phyloP scores from a whole-genome alignment of 495 filamentous ascomycete species.

The Trichoderma virens region DNA sequence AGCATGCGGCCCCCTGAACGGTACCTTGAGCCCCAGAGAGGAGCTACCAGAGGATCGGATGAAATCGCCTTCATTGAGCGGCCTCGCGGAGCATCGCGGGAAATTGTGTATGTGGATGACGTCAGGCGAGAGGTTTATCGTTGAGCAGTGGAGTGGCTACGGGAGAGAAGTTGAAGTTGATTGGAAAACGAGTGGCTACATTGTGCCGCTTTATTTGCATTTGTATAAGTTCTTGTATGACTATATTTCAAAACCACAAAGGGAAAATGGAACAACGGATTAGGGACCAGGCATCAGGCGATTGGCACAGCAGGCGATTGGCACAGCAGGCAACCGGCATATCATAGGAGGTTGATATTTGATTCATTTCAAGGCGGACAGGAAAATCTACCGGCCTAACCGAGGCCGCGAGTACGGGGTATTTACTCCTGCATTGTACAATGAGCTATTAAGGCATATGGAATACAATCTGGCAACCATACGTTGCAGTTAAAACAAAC shows the following conservation, averaged over 20 bases:
- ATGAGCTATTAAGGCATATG: too few species aligned
- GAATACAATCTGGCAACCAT: too few species aligned
- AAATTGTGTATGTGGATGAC: slow-evolving; percentile 29
- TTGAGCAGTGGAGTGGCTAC: slow-evolving; percentile 8
- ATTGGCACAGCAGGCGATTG: background rate
- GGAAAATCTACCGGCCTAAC: too few species aligned
- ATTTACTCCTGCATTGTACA: too few species aligned
- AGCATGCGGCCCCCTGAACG: slow-evolving; percentile 11
- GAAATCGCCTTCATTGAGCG: slow-evolving; percentile 42
- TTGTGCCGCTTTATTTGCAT: background rate
- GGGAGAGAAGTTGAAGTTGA: background rate
- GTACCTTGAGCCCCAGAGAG: slow-evolving; percentile 30
- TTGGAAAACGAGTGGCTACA: background rate
- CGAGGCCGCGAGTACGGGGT: too few species aligned
- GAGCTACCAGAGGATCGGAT: slow-evolving; percentile 24
- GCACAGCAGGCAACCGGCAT: background rate
- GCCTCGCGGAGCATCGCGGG: slow-evolving; percentile 27
- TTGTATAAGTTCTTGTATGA: background rate
- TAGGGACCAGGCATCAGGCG: background rate
- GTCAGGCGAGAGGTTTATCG: slow-evolving; percentile 29
- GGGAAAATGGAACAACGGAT: background rate
- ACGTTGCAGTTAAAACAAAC: too few species aligned
- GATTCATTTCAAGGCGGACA: background rate
- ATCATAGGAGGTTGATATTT: background rate
- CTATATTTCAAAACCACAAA: background rate